Base-by-base conservation (phyloP, 352 stramenopile genomes). In the Aphanomyces cochlioides region DNA sequence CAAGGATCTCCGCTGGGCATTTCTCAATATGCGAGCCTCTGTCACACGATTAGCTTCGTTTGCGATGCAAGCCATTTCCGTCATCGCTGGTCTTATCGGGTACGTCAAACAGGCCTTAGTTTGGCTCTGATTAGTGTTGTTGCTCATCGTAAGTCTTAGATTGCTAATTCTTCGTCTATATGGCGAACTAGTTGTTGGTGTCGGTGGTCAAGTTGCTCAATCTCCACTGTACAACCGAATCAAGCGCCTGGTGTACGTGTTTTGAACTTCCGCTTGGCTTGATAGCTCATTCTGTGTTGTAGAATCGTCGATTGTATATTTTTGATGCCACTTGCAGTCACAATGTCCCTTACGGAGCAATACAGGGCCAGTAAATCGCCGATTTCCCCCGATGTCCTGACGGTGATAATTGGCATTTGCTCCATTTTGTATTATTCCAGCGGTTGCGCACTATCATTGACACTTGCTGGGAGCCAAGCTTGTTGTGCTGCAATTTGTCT, bases 391-490 rank as follows among this genome's bases (percentile, higher is more conserved):
- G 36, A 8, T 8, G 50, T 58, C 21, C 7, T 19, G 8, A n/a
- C 43, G 10, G 43, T 37, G 7, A 19, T 66, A 3, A 47, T 66
- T 28, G 54, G 66, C 12, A 8, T 21, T 10, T 53, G 28, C 8
- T 53, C 50, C 7, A 10, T 50, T 7, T 40, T 68, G 40, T 72
- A 39, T 34, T 72, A 64, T 43, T 28, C 15, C 12, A 72, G 36
- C 34, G 47, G 38, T 15, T 45, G 6, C 19, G 68, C 72, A 13
- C 72, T 73, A 17, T 21, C 68, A 4, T 15, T 69, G 8, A 39
- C 64, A 2, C 63, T 69, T 43, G 63, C 47, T n/a, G 68, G 54
- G 12, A 66, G 48, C 8, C 57, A 69, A 36, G 37, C 34, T 5
- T 72, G 48, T 19, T 64, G 19, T 21, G n/a, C 21, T 10, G n/a